Conservation (phyloP, 2,329 filamentous ascomycete species). For the Exserohilum rostratum region DNA sequence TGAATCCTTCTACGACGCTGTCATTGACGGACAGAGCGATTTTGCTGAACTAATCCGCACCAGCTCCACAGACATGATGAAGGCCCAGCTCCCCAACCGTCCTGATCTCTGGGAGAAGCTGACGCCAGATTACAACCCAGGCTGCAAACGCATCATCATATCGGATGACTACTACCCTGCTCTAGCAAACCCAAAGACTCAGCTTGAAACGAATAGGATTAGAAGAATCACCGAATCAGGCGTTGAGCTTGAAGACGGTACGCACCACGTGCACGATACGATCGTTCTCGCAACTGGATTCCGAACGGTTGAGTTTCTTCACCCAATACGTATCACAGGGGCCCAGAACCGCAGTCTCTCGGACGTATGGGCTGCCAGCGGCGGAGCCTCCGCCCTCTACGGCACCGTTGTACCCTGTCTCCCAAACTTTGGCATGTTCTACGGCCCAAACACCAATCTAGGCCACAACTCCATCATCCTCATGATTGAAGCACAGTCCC, state of each 20-base stretch:
- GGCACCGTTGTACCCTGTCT: slow-evolving; percentile 19
- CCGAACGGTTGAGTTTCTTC: slow-evolving; percentile 63
- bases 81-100: slow-evolving; percentile 55
- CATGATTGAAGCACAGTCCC: slow-evolving; percentile 66
- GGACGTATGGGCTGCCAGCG: slow-evolving; percentile 59
- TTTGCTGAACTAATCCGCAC: slow-evolving; percentile 52
- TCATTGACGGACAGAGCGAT: slow-evolving; percentile 50
- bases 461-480: slow-evolving; percentile 64
- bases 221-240: slow-evolving; percentile 54
- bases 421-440: slow-evolving; percentile 58
- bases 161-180: slow-evolving; percentile 63
- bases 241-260: slow-evolving; percentile 53
- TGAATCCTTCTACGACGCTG: slow-evolving; percentile 55
- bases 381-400: slow-evolving; percentile 59
- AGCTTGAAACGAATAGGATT: slow-evolving; percentile 59
- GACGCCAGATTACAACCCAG: slow-evolving; percentile 60
- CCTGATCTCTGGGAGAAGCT: slow-evolving; percentile 61
- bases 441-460: slow-evolving; percentile 62
- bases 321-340: slow-evolving; percentile 61
- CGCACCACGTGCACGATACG: slow-evolving; percentile 59
- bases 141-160: slow-evolving; percentile 63
- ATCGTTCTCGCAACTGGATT: slow-evolving; percentile 66
- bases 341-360: slow-evolving; percentile 52
- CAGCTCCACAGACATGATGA: slow-evolving; percentile 49
- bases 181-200: slow-evolving; percentile 55